Conservation (phyloP, 345 rosid species). For the Moricandia arvensis region DNA sequence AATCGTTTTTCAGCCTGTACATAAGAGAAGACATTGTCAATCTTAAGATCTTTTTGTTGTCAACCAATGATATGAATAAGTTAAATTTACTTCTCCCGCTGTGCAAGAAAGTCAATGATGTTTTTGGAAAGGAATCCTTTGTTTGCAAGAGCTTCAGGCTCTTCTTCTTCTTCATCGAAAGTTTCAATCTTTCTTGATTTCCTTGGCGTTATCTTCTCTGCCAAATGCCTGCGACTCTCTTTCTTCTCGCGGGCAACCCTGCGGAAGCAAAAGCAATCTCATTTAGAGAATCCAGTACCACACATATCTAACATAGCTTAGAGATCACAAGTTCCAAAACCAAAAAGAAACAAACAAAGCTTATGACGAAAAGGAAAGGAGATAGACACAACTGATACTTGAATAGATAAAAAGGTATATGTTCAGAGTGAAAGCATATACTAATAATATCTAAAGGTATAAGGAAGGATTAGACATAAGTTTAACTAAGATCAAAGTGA, state of each 20-base stretch:
- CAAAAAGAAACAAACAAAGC: too few relatives aligned
- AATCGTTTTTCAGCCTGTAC: slow-evolving; percentile 55
- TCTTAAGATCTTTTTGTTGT: neutral
- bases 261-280: slow-evolving; percentile 5
- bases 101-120: slow-evolving; percentile 72
- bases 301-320: too few relatives aligned
- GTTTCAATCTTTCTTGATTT: slow-evolving; percentile 37
- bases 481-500: slow-evolving; percentile 1
- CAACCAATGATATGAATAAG: neutral
- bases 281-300: neutral
- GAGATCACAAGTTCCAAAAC: too few relatives aligned
- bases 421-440: neutral
- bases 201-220: slow-evolving; percentile 53
- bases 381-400: neutral
- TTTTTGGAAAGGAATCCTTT: slow-evolving; percentile 79
- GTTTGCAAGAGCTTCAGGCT: slow-evolving; percentile 37
- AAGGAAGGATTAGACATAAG: neutral
- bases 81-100: slow-evolving; percentile 62
- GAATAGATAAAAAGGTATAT: too few relatives aligned
- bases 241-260: slow-evolving; percentile 73
- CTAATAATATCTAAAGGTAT: too few relatives aligned
- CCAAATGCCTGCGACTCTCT: slow-evolving; percentile 64
- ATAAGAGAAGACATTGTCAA: neutral
- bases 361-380: too few relatives aligned
- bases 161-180: slow-evolving; percentile 43